Conservation (phyloP, 2,329 filamentous ascomycete genomes). For the Xylariaceae sp. region DNA sequence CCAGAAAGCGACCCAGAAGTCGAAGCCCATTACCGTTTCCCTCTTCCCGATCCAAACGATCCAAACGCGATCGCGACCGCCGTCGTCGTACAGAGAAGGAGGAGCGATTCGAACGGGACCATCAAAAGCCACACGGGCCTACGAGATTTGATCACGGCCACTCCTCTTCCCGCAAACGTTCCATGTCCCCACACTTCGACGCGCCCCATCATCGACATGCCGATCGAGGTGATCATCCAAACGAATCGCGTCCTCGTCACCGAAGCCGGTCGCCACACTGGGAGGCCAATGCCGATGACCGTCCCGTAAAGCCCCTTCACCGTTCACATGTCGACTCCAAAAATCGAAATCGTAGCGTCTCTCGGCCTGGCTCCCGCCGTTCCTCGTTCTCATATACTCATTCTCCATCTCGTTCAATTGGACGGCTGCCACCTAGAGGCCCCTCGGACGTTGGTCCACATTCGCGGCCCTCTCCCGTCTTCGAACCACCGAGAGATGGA, state of each 20-base stretch:
- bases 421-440: constrained; percentile 21
- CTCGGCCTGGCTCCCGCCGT: constrained; percentile 29
- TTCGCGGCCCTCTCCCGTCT: constrained; percentile 27
- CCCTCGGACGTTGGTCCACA: constrained; percentile 27
- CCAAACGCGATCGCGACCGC: constrained; percentile 37
- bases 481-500: constrained; percentile 25
- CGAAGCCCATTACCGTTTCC: constrained; percentile 39
- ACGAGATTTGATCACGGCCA: constrained; percentile 19
- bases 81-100: constrained; percentile 26
- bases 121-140: constrained; percentile 22
- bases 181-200: constrained; percentile 28
- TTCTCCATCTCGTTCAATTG: constrained; percentile 28
- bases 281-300: constrained; percentile 24
- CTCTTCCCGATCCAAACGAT: constrained; percentile 41
- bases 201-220: constrained; percentile 23
- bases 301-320: constrained; percentile 17
- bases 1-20: constrained; percentile 42
- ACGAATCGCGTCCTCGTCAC: constrained; percentile 22
- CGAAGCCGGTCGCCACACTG: constrained; percentile 29
- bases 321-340: constrained; percentile 24
- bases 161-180: constrained; percentile 28
- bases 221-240: constrained; percentile 26
- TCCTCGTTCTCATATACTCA: constrained; percentile 33
- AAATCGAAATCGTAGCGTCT: constrained; percentile 28
- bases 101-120: constrained; percentile 27